phyloP scores from a whole-genome alignment of 1,284 basidiomycete species.

The Ustilago nuda region DNA sequence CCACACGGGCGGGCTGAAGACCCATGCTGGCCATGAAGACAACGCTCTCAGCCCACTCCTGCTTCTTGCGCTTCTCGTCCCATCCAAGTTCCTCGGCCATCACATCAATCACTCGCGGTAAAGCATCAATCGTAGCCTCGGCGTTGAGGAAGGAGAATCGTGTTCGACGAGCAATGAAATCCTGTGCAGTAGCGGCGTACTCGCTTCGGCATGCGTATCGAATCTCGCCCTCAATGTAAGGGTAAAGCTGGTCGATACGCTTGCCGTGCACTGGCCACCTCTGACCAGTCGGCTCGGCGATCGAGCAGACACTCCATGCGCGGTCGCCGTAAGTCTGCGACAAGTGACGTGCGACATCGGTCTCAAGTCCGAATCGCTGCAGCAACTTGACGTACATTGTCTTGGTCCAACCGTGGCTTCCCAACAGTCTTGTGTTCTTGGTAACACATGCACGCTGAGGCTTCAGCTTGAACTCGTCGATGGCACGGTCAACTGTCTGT shows the following conservation, averaged over 20 bases:
- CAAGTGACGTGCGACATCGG: slow-evolving; percentile 91
- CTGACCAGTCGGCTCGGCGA: slow-evolving; percentile 81
- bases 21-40: slow-evolving; percentile 71
- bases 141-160: slow-evolving; percentile 93
- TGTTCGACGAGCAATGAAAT: slow-evolving; percentile 91
- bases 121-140: slow-evolving; percentile 83
- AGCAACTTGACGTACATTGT: slow-evolving; percentile 98
- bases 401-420: slow-evolving; percentile 92
- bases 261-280: slow-evolving; percentile 88
- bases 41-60: slow-evolving; percentile 66
- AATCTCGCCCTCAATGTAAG: slow-evolving; percentile 93
- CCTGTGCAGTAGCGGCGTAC: slow-evolving; percentile 88
- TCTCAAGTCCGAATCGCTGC: slow-evolving; percentile 84
- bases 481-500: slow-evolving; percentile 90
- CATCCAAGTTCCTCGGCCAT: slow-evolving; percentile 89
- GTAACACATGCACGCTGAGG: slow-evolving; percentile 78
- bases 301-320: slow-evolving; percentile 90
- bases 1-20: slow-evolving; percentile 58
- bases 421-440: slow-evolving; percentile 83
- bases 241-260: slow-evolving; percentile 81
- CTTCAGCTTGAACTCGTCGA: slow-evolving; percentile 80
- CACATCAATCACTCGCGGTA: slow-evolving; percentile 89
- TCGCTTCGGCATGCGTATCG: slow-evolving; percentile 90
- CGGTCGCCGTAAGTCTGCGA: slow-evolving; percentile 95
- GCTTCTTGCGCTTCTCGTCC: slow-evolving; percentile 75